Evolutionary conservation across 2,329 filamentous ascomycete species (phyloP).

Genomic region (Sphaerulina musiva): DNA sequence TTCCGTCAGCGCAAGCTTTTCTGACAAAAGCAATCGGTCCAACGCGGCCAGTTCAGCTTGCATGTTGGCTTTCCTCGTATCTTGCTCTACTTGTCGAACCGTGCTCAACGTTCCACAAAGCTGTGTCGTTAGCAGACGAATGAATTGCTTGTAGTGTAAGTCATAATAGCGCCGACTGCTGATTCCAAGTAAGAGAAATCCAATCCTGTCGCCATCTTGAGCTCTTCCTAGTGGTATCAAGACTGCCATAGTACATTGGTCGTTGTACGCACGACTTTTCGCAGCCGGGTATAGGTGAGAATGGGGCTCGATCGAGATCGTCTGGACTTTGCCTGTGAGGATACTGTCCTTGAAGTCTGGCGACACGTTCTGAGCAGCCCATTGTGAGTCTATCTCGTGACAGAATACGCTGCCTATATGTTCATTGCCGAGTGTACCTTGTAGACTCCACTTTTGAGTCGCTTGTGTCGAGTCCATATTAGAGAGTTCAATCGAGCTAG

Average conservation of each 20-base stretch:
- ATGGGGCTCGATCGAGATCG: background rate
- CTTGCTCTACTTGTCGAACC: slow-evolving; percentile 26
- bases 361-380: slow-evolving; percentile 9
- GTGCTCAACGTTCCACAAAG: slow-evolving; percentile 24
- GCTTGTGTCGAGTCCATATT: background rate
- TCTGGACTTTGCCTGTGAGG: slow-evolving; percentile 20
- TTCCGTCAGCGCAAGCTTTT: slow-evolving; percentile 21
- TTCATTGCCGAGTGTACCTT: slow-evolving; percentile 6
- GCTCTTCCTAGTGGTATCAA: slow-evolving; percentile 32
- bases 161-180: slow-evolving; percentile 35
- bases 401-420: slow-evolving; percentile 1
- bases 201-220: slow-evolving; percentile 16
- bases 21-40: slow-evolving; percentile 16
- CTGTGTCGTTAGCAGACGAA: slow-evolving; percentile 30
- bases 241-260: slow-evolving; percentile 30
- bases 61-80: slow-evolving; percentile 10
- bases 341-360: slow-evolving; percentile 5
- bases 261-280: slow-evolving; percentile 20
- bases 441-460: slow-evolving; percentile 7
- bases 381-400: slow-evolving; percentile 6
- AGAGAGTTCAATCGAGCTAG: background rate
- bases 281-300: slow-evolving; percentile 3
- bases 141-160: slow-evolving; percentile 30
- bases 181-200: slow-evolving; percentile 30
- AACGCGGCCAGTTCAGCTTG: slow-evolving; percentile 14